Evolutionary conservation across 768 basidiomycete genomes (phyloP), one percentile per base, ranked within the genome.

Genomic region (Tylopilus intermedius): DNA sequence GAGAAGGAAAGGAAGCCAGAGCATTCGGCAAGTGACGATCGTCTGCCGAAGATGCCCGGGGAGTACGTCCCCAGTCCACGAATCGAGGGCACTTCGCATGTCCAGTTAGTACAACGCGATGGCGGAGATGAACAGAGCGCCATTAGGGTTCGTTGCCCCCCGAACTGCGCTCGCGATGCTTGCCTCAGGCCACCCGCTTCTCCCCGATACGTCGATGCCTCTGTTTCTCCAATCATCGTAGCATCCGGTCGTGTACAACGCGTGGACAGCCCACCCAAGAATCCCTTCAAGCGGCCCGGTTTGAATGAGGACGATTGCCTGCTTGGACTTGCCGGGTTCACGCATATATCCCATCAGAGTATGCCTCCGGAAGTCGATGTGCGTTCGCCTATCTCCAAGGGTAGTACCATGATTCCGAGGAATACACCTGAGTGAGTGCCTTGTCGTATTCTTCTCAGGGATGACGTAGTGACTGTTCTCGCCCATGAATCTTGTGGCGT

Each of bases 381-480:
- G 41, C 67, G 67, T 42, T 68, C 67, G 40, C 68, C 67, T 14
- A 58, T 68, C 35, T 42, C 33, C 40, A 62, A 44, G 37, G 62
- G 67, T 11, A 55, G 67, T 11, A 55, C 59, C 4, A 56, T 60
- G 51, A 8, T 70, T 29, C 67, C 67, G 33, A 49, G 53, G 26
- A 54, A 48, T 22, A 40, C 45, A 8, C 26, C 49, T 45, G 58
- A 56, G 67, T 68, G 53, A 62, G 67, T 65, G 32, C 24, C 37
- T 37, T 50, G 9, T 21, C 21, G n/a, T 42, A 11, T 45, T 45
- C 2, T 11, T 27, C 4, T 35, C 44, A 42, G 57, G 51, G 35
- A 47, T 62, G 49, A 53, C 51, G 33, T 22, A 47, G 30, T 56
- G 51, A 57, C 49, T 41, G 50, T 56, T 39, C 46, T 62, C 50